Evolutionary conservation across 495 filamentous ascomycete genomes (phyloP).

Genomic region (Tuber brumale): DNA sequence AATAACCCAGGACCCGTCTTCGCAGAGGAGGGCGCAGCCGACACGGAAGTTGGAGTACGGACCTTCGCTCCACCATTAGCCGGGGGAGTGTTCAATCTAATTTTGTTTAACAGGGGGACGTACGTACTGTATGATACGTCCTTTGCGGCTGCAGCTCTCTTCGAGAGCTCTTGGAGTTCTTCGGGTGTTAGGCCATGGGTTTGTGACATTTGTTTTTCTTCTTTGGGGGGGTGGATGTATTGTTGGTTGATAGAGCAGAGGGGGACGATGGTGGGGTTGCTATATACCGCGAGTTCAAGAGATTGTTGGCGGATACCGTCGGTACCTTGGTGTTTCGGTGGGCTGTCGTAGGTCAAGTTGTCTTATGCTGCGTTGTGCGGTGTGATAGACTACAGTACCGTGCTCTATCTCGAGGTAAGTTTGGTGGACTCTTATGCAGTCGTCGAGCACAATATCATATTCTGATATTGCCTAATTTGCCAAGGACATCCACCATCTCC

Average conservation of each 20-base stretch:
- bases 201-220: slow-evolving; percentile 12
- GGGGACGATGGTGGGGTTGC: background rate
- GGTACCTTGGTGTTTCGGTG: no score
- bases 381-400: no score
- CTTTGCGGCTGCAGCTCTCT: slow-evolving; percentile 60
- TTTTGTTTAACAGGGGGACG: background rate
- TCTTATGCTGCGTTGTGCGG: no score
- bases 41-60: slow-evolving; percentile 93
- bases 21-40: slow-evolving; percentile 69
- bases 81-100: background rate
- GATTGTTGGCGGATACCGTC: background rate
- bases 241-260: background rate
- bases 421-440: no score
- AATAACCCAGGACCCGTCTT: slow-evolving; percentile 54
- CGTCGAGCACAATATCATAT: no score
- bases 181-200: slow-evolving; percentile 50
- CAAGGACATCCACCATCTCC: no score
- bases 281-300: background rate
- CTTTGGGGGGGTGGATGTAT: background rate
- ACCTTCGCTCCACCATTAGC: slow-evolving; percentile 45
- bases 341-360: background rate
- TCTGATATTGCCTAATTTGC: no score
- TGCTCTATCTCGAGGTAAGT: no score
- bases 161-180: slow-evolving; percentile 58
- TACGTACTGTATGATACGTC: slow-evolving; percentile 65